phyloP scores from a whole-genome alignment of 257 asterid species.

The Paulownia fortunei region DNA sequence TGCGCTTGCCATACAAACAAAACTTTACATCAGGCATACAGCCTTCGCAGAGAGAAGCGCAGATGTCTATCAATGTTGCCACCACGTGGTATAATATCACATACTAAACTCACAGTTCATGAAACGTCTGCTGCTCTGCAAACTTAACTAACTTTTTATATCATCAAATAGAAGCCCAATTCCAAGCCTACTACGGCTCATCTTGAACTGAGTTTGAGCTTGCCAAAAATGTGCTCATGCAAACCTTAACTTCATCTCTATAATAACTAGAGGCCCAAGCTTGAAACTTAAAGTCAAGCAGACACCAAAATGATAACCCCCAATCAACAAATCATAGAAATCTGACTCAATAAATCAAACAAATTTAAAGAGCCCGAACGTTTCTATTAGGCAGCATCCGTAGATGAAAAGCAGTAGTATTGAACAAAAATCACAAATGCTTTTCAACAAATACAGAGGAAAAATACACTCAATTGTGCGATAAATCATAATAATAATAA shows the following conservation, averaged over 20 bases:
- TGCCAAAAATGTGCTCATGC: neutral
- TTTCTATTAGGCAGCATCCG: neutral
- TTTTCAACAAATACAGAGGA: neutral
- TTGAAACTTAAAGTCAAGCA: neutral
- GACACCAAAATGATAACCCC: neutral
- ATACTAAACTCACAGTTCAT: too few species aligned
- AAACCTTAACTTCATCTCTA: neutral
- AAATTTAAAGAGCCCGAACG: neutral
- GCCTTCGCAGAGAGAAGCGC: neutral
- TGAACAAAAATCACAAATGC: neutral
- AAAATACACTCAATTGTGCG: neutral
- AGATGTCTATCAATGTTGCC: neutral
- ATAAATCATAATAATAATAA: neutral
- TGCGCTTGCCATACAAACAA: too few species aligned
- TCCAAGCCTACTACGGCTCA: too few species aligned
- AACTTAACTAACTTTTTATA: too few species aligned
- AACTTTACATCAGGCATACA: too few species aligned
- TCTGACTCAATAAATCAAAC: neutral
- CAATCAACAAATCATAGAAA: neutral
- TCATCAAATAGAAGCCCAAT: too few species aligned
- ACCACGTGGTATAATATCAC: too few species aligned
- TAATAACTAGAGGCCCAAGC: neutral
- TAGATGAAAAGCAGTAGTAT: neutral
- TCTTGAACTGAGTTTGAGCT: neutral
- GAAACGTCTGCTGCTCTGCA: too few species aligned